Conservation (phyloP, 2,329 filamentous ascomycete species). For the Stenocarpella maydis region DNA sequence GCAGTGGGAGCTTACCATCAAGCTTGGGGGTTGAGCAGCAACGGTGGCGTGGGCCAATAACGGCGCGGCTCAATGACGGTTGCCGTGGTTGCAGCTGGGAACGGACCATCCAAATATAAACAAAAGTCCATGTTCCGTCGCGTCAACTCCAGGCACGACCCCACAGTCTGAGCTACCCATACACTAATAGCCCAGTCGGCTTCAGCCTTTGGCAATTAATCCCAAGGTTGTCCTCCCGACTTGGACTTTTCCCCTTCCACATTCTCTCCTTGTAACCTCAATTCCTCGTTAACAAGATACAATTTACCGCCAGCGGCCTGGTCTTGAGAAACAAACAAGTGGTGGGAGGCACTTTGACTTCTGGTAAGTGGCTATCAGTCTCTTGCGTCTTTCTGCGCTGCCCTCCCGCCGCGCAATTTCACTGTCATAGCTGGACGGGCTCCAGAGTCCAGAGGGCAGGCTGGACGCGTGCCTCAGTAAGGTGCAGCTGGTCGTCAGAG, state of each 20-base stretch:
- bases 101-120: constrained; percentile 24
- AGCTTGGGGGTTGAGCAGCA: constrained; percentile 24
- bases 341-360: not conserved
- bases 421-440: not conserved
- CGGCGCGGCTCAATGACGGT: not conserved
- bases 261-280: not conserved
- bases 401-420: constrained; percentile 9
- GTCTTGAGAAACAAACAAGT: not conserved
- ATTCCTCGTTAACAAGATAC: not conserved
- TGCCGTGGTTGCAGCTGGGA: constrained; percentile 20
- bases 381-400: not conserved
- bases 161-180: constrained; percentile 14
- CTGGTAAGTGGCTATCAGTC: constrained; percentile 7
- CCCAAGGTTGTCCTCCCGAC: constrained; percentile 11
- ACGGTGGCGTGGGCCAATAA: constrained; percentile 24
- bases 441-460: not conserved
- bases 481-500: not conserved
- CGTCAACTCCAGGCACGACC: constrained; percentile 28
- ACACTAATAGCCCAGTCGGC: constrained; percentile 3
- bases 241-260: constrained; percentile 11
- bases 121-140: constrained; percentile 18
- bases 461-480: constrained; percentile 14
- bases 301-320: not conserved
- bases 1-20: not conserved
- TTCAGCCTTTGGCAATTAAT: not conserved